Conservation (phyloP, 1,139 yeast genomes). For the Pneumocystis sp. region DNA sequence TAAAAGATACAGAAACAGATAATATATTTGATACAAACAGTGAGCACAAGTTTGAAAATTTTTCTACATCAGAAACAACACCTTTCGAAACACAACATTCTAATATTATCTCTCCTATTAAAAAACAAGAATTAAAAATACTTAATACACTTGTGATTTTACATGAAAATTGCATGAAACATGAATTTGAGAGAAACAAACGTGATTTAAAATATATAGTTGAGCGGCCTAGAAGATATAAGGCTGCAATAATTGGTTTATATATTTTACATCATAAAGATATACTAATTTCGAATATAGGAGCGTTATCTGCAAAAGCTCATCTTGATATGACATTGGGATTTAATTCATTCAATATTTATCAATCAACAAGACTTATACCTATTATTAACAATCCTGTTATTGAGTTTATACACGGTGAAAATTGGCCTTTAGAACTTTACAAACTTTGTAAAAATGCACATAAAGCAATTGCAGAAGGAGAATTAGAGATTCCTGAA, state of each 20-base stretch:
- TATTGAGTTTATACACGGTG: conserved; percentile 52
- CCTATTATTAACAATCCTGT: conserved; percentile 35
- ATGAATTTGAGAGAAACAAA: background rate
- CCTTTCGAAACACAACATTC: background rate
- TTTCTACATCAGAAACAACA: background rate
- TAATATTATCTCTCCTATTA: background rate
- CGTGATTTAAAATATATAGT: conserved; percentile 55
- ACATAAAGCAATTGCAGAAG: conserved; percentile 38
- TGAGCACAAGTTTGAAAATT: background rate
- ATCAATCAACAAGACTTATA: conserved; percentile 4
- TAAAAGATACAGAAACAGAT: background rate
- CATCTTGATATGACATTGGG: conserved; percentile 31
- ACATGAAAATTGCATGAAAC: background rate
- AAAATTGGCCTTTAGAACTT: conserved; percentile 52
- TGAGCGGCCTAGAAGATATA: conserved; percentile 67
- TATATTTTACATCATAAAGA: conserved; percentile 56
- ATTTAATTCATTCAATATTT: conserved; percentile 2
- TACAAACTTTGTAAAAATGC: conserved; percentile 47
- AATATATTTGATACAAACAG: background rate
- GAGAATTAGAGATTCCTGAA: conserved; percentile 59
- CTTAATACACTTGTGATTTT: background rate
- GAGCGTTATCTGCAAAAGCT: conserved; percentile 33
- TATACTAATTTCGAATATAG: conserved; percentile 38
- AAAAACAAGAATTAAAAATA: background rate
- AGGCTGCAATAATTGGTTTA: conserved; percentile 64